phyloP scores from a whole-genome alignment of 2,329 filamentous ascomycete species.

The Colletotrichum australisinense region DNA sequence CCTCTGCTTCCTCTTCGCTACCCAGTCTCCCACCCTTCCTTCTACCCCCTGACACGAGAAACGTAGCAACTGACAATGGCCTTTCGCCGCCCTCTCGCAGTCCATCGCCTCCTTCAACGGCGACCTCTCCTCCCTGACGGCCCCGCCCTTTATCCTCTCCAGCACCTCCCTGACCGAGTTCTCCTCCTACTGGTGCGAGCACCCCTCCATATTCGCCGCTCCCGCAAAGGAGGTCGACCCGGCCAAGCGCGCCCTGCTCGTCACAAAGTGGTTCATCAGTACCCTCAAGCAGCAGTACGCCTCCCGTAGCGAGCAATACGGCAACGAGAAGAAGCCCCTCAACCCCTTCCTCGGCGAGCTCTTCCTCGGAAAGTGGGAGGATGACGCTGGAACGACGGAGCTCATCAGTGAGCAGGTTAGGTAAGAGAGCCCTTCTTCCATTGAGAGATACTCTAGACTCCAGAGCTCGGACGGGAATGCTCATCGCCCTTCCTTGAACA shows the following conservation, averaged over 20 bases:
- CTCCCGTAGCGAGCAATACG: slow-evolving; percentile 79
- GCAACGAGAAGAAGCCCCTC: slow-evolving; percentile 96
- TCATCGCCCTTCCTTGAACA: slow-evolving; percentile 41
- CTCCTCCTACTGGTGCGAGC: slow-evolving; percentile 85
- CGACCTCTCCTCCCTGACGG: slow-evolving; percentile 83
- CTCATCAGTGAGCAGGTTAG: slow-evolving; percentile 95
- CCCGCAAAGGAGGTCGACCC: slow-evolving; percentile 83
- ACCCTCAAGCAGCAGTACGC: slow-evolving; percentile 90
- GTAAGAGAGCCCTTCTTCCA: slow-evolving; percentile 47
- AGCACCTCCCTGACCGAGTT: slow-evolving; percentile 83
- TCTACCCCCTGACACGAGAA: background rate
- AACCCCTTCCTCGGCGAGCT: slow-evolving; percentile 97
- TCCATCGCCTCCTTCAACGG: slow-evolving; percentile 86
- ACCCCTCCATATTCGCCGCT: slow-evolving; percentile 82
- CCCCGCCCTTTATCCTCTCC: slow-evolving; percentile 85
- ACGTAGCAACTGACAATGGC: background rate
- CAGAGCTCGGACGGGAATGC: too few relatives aligned
- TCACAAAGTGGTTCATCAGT: slow-evolving; percentile 96
- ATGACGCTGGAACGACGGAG: slow-evolving; percentile 82
- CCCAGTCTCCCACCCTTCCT: background rate
- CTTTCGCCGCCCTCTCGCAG: slow-evolving; percentile 44
- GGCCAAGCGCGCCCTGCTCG: slow-evolving; percentile 83
- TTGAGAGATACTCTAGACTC: background rate
- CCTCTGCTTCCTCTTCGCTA: background rate
- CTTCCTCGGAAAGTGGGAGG: slow-evolving; percentile 91